Percentiles rank a stretch among this genome's conserved stretches.
These are phyloP conservation scores for Diaporthe australafricana DNA, from an alignment of 2,329 filamentous ascomycete genomes.

Conservation along the genomic window DNA sequence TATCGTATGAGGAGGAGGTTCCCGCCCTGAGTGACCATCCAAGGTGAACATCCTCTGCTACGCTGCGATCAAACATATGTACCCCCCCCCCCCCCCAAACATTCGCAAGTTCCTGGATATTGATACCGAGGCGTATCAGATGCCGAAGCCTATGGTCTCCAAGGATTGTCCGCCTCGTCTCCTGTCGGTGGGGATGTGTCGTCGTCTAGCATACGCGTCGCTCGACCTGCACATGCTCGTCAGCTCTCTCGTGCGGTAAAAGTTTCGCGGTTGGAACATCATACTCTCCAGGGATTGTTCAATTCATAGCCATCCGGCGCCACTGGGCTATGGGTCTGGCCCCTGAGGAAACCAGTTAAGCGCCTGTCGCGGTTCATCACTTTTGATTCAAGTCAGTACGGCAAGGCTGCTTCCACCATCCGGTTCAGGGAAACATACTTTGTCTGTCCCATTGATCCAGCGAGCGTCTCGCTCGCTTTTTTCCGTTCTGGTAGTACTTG, in stretches of 20 bases:
- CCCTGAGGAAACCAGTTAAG: slow-evolving; percentile 69
- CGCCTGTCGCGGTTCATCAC: slow-evolving; percentile 75
- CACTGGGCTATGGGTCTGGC: slow-evolving; percentile 65
- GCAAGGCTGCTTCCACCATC: not conserved
- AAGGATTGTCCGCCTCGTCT: not conserved
- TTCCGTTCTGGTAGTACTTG: slow-evolving; percentile 68
- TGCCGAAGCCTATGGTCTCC: not conserved
- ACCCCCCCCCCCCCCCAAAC: not conserved
- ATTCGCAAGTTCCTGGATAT: not conserved
- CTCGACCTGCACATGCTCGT: slow-evolving; percentile 57
- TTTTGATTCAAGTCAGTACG: slow-evolving; percentile 46
- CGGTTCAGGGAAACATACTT: slow-evolving; percentile 55
- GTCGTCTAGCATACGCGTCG: slow-evolving; percentile 59
- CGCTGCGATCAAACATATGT: not conserved
- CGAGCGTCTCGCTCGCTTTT: slow-evolving; percentile 70
- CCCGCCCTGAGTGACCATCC: slow-evolving; percentile 22
- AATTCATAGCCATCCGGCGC: slow-evolving; percentile 71
- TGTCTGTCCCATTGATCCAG: slow-evolving; percentile 74
- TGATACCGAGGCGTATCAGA: not conserved
- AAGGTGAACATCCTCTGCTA: not conserved
- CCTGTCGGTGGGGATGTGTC: not conserved
- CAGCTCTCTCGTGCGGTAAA: not conserved
- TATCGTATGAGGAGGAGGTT: slow-evolving; percentile 1
- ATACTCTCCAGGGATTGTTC: slow-evolving; percentile 73
- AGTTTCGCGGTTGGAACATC: slow-evolving; percentile 39